Conservation (phyloP, 2,329 filamentous ascomycete genomes). For the Venturia effusa region DNA sequence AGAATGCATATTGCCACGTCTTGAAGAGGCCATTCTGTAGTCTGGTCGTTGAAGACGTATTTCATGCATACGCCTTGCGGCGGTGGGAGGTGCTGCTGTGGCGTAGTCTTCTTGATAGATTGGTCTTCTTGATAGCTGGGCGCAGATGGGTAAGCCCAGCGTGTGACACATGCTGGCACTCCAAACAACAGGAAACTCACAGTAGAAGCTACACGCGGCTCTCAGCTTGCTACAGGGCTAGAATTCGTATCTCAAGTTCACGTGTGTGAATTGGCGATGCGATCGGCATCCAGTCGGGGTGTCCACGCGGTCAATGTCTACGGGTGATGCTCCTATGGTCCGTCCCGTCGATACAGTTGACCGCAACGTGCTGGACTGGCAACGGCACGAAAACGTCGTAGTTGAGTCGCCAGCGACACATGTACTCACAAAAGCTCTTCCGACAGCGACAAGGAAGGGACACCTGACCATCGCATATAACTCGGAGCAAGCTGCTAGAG, state of each 20-base stretch:
- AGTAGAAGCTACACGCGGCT: not conserved
- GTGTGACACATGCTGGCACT: not conserved
- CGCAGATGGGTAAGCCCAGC: not conserved
- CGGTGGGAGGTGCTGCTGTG: not conserved
- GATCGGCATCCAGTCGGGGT: not conserved
- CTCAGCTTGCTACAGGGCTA: not conserved
- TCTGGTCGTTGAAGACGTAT: not conserved
- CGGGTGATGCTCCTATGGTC: not conserved
- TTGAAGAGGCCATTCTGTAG: not conserved
- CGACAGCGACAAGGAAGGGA: not conserved
- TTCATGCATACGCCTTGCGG: not conserved
- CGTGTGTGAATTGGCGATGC: not conserved
- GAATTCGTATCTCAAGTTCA: not conserved
- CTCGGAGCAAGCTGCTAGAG: too few relatives aligned
- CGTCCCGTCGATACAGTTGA: not conserved
- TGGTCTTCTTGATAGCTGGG: too few relatives aligned
- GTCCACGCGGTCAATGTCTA: not conserved
- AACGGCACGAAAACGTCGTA: not conserved
- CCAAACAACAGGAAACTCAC: not conserved
- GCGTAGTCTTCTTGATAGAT: not conserved
- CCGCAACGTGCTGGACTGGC: not conserved
- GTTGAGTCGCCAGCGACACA: not conserved
- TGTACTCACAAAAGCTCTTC: not conserved
- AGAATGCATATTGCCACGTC: not conserved
- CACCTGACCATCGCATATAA: not conserved